Conservation (phyloP, 1,284 basidiomycete genomes). For the Heterobasidion irregulare region DNA sequence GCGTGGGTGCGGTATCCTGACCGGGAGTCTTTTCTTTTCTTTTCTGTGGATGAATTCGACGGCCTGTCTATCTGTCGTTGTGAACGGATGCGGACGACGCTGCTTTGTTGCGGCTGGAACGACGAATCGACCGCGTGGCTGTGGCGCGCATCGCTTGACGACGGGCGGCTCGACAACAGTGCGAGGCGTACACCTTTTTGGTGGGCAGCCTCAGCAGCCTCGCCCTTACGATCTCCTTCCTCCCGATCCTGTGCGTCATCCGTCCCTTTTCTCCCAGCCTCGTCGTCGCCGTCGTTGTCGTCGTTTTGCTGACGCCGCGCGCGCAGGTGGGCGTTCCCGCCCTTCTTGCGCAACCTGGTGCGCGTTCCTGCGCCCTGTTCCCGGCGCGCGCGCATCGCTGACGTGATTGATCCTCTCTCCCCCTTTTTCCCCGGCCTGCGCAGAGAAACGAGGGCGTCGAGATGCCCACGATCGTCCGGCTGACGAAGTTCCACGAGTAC, state of each 20-base stretch:
- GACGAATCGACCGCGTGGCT: too few species aligned
- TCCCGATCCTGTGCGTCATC: constrained; percentile 50
- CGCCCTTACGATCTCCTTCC: constrained; percentile 59
- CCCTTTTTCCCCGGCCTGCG: constrained; percentile 20
- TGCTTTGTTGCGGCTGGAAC: too few species aligned
- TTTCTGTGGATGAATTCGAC: too few species aligned
- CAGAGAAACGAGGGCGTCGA: constrained; percentile 45
- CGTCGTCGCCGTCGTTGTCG: too few species aligned
- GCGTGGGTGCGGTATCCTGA: too few species aligned
- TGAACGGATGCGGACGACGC: too few species aligned
- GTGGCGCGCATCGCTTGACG: too few species aligned
- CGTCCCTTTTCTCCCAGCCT: background rate
- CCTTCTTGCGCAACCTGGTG: constrained; percentile 54
- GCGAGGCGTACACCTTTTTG: constrained; percentile 60
- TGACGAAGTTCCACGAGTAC: constrained; percentile 71
- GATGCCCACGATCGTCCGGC: constrained; percentile 48
- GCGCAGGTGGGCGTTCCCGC: constrained; percentile 52
- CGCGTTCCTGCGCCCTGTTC: constrained; percentile 12
- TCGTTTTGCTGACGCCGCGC: constrained; percentile 7
- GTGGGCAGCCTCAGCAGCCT: constrained; percentile 62
- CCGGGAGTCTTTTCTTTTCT: background rate
- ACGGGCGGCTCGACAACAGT: constrained; percentile 26
- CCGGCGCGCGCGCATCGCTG: background rate
- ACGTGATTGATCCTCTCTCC: background rate
- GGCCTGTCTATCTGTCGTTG: too few species aligned